Evolutionary conservation across 208 protist species (phyloP).

Genomic region (Strigomonas galati): DNA sequence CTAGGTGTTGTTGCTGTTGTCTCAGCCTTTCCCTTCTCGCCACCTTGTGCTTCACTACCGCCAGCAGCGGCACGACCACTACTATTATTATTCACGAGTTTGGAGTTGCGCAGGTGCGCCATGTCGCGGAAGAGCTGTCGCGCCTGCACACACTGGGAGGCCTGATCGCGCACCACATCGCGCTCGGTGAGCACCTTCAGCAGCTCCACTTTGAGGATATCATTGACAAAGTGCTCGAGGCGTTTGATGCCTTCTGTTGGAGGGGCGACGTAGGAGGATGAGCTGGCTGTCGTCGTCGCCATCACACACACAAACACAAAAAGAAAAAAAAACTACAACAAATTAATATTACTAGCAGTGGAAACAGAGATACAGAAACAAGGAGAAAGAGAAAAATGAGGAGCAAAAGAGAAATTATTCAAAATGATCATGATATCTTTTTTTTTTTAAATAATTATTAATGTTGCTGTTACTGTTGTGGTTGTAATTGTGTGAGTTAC

Average conservation of each 20-base stretch:
- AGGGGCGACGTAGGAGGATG: background rate
- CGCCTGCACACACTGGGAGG: constrained; percentile 67
- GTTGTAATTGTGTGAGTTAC: too few relatives aligned
- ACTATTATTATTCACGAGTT: constrained; percentile 23
- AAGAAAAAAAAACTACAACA: constrained; percentile 13
- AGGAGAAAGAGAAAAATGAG: background rate
- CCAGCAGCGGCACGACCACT: constrained; percentile 9
- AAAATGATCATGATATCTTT: background rate
- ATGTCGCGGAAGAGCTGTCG: constrained; percentile 67
- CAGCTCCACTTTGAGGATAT: constrained; percentile 26
- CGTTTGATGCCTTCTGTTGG: constrained; percentile 3
- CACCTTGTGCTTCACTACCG: background rate
- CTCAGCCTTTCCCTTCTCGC: background rate
- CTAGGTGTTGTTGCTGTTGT: constrained; percentile 11
- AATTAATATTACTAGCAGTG: background rate
- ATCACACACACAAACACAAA: constrained; percentile 4
- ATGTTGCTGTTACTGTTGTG: too few relatives aligned
- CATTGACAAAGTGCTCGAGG: constrained; percentile 13
- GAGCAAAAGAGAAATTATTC: background rate
- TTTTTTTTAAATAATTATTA: too few relatives aligned
- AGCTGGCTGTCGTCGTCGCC: too few relatives aligned
- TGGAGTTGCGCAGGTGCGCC: constrained; percentile 40
- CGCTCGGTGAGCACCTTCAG: constrained; percentile 44
- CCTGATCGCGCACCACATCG: constrained; percentile 45
- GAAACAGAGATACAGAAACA: background rate